phyloP scores from a whole-genome alignment of 2,329 filamentous ascomycete genomes.

The Arthroderma sp. region DNA sequence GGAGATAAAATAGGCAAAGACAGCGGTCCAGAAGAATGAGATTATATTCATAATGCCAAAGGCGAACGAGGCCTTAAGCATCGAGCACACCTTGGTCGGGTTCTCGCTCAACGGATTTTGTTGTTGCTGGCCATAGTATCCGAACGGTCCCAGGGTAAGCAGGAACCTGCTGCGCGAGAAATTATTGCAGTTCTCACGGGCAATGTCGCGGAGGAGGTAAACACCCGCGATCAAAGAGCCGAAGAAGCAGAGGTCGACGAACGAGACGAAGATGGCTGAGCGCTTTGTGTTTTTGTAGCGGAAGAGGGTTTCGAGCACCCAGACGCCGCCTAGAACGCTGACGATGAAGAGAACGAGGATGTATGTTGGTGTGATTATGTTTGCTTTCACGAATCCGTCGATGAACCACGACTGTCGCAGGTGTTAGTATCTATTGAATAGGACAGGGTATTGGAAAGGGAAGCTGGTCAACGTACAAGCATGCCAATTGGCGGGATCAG shows the following conservation, averaged over 20 bases:
- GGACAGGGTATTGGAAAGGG: background rate
- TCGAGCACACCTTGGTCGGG: conserved; percentile 67
- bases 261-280: conserved; percentile 47
- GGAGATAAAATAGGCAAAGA: conserved; percentile 49
- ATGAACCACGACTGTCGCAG: conserved; percentile 48
- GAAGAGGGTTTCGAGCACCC: conserved; percentile 50
- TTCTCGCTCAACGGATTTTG: conserved; percentile 40
- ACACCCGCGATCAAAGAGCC: conserved; percentile 52
- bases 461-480: conserved; percentile 32
- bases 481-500: conserved; percentile 53
- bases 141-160: conserved; percentile 51
- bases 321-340: conserved; percentile 48
- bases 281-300: conserved; percentile 48
- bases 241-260: conserved; percentile 50
- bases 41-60: conserved; percentile 79
- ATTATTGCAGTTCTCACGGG: conserved; percentile 54
- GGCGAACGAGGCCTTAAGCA: conserved; percentile 85
- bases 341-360: conserved; percentile 56
- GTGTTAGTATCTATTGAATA: background rate
- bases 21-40: conserved; percentile 65
- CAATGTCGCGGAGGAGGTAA: conserved; percentile 46
- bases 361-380: conserved; percentile 47
- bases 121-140: conserved; percentile 39
- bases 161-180: conserved; percentile 45
- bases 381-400: conserved; percentile 44